phyloP scores from a whole-genome alignment of 352 stramenopile species.

The Thraustochytrium sp. region DNA sequence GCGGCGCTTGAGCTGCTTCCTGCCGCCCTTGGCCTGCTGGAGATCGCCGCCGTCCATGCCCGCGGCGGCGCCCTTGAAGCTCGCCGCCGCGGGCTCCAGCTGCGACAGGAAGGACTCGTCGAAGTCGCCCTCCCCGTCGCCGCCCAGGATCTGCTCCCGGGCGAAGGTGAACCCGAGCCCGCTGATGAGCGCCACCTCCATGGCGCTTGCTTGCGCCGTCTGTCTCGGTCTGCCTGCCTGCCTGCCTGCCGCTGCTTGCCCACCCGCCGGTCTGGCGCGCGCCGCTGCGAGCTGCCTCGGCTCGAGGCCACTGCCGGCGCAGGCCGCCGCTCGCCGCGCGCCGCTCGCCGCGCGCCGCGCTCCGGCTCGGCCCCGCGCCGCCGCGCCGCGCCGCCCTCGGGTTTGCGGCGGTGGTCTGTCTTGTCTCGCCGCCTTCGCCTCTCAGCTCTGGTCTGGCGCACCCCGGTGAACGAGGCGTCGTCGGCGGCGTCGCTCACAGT shows the following conservation, averaged over 20 bases:
- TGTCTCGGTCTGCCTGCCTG: too few relatives aligned
- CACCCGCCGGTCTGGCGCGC: neutral
- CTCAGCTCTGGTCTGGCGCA: too few relatives aligned
- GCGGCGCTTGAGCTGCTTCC: neutral
- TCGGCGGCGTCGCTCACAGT: too few relatives aligned
- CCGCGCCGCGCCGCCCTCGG: too few relatives aligned
- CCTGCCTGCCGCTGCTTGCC: neutral
- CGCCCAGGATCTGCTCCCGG: neutral
- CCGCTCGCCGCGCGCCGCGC: neutral
- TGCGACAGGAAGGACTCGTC: neutral
- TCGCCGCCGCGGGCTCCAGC: neutral
- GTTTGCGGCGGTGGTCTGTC: too few relatives aligned
- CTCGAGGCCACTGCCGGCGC: neutral
- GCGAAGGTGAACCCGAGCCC: conserved; percentile 29
- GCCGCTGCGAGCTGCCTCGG: neutral
- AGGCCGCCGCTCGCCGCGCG: neutral
- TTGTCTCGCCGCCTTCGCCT: too few relatives aligned
- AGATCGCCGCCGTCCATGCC: too few relatives aligned
- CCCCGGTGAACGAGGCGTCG: too few relatives aligned
- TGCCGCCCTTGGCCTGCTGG: neutral
- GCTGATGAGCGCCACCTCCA: neutral
- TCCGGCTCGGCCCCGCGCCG: too few relatives aligned
- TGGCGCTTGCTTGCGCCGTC: neutral
- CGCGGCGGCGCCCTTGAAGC: too few relatives aligned
- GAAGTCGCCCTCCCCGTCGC: neutral